A percentile compares a stretch with the other conserved stretches of the same genome.
phyloP scores from a whole-genome alignment of 352 stramenopile genomes.

The Globisporangium nunn region DNA sequence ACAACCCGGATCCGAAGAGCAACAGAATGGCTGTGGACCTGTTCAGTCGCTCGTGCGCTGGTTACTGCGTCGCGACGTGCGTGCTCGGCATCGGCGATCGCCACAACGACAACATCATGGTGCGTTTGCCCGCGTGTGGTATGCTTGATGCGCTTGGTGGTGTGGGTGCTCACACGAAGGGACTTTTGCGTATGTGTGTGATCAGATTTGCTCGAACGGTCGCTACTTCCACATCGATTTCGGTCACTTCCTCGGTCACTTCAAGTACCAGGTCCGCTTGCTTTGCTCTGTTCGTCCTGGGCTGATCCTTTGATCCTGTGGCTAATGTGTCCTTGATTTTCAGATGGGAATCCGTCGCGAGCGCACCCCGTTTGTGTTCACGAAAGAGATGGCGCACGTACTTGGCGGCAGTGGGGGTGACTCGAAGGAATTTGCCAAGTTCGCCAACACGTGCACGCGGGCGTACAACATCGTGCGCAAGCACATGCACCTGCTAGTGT shows the following conservation, averaged over 20 bases:
- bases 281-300: not conserved
- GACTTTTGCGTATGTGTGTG: not conserved
- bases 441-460: slow-evolving; percentile 60
- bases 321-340: not conserved
- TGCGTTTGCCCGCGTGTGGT: slow-evolving; percentile 22
- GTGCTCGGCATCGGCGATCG: slow-evolving; percentile 93
- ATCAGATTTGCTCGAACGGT: slow-evolving; percentile 58
- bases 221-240: slow-evolving; percentile 90
- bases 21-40: slow-evolving; percentile 68
- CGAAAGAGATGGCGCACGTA: slow-evolving; percentile 83
- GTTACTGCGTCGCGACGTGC: slow-evolving; percentile 92
- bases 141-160: not conserved
- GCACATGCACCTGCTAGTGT: slow-evolving; percentile 84
- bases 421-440: slow-evolving; percentile 63
- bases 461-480: slow-evolving; percentile 77
- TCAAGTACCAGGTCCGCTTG: slow-evolving; percentile 59
- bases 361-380: slow-evolving; percentile 86
- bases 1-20: slow-evolving; percentile 65
- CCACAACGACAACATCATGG: slow-evolving; percentile 96
- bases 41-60: slow-evolving; percentile 84
- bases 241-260: slow-evolving; percentile 81
- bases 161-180: not conserved
- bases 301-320: not conserved
- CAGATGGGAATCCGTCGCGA: slow-evolving; percentile 75
- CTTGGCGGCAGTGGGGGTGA: slow-evolving; percentile 70